Evolutionary conservation across 495 filamentous ascomycete genomes (phyloP).

Genomic region (Penicillium malachiteum): DNA sequence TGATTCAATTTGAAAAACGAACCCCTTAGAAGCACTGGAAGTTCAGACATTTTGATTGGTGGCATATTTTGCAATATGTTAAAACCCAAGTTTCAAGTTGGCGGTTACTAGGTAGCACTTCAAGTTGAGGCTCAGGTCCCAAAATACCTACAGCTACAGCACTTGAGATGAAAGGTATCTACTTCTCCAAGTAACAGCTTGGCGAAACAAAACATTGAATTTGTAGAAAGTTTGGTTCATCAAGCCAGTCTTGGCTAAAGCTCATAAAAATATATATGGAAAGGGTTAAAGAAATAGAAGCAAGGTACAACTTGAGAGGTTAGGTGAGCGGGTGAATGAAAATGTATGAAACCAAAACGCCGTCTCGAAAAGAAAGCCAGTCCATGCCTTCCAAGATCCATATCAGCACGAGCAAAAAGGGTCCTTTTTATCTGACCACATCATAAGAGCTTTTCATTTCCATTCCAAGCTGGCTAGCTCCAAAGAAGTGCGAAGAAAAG

Average conservation of each 20-base stretch:
- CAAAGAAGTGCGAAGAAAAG: not conserved
- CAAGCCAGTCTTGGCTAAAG: not conserved
- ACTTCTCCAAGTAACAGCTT: not conserved
- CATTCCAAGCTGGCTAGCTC: no score
- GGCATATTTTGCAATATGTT: no score
- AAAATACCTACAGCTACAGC: not conserved
- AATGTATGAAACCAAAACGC: conserved; percentile 5
- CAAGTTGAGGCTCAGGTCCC: no score
- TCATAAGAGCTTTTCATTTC: no score
- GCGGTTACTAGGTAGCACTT: no score
- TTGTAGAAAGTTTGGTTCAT: not conserved
- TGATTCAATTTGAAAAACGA: no score
- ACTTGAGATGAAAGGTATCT: not conserved
- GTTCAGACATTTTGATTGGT: no score
- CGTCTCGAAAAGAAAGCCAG: not conserved
- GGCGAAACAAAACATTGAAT: not conserved
- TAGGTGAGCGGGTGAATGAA: not conserved
- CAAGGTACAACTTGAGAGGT: not conserved
- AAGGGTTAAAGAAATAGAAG: not conserved
- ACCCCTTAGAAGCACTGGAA: no score
- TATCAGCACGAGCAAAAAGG: no score
- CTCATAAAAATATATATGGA: not conserved
- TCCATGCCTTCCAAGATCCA: not conserved
- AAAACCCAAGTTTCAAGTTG: no score
- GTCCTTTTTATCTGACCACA: no score